These are phyloP conservation scores for Kwoniella dendrophila DNA, from an alignment of 768 basidiomycete genomes.

Conservation along the genomic window DNA sequence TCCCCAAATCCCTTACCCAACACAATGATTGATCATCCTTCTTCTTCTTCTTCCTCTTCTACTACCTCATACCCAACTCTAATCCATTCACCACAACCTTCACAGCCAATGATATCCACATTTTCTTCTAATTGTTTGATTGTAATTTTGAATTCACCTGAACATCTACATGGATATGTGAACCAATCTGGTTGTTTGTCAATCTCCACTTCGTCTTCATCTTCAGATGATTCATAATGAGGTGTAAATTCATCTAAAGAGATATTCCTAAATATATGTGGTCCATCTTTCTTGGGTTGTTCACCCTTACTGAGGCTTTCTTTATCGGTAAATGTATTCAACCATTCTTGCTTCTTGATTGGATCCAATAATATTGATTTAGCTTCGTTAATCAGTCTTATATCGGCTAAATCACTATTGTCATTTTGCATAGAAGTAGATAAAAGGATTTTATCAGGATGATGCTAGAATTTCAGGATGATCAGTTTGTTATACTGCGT, in stretches of 20 bases:
- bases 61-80: conserved; percentile 57
- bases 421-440: background rate
- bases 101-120: conserved; percentile 56
- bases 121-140: conserved; percentile 54
- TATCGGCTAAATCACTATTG: background rate
- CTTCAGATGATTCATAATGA: conserved; percentile 9
- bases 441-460: conserved; percentile 23
- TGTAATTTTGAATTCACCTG: conserved; percentile 48
- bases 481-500: no score
- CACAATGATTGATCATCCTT: background rate
- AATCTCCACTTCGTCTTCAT: conserved; percentile 20
- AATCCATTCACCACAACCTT: conserved; percentile 57
- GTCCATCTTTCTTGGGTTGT: background rate
- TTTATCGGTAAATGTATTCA: background rate
- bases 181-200: conserved; percentile 49
- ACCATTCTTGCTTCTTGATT: background rate
- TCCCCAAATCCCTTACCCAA: background rate
- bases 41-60: conserved; percentile 34
- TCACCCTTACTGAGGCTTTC: background rate
- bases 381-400: conserved; percentile 44
- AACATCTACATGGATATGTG: conserved; percentile 57
- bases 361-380: conserved; percentile 16
- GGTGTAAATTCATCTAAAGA: conserved; percentile 34
- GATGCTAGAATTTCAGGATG: conserved; percentile 16
- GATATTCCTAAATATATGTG: conserved; percentile 27